Base-by-base conservation (phyloP, 2,329 filamentous ascomycete species). In the Pseudocercospora crystallina region DNA sequence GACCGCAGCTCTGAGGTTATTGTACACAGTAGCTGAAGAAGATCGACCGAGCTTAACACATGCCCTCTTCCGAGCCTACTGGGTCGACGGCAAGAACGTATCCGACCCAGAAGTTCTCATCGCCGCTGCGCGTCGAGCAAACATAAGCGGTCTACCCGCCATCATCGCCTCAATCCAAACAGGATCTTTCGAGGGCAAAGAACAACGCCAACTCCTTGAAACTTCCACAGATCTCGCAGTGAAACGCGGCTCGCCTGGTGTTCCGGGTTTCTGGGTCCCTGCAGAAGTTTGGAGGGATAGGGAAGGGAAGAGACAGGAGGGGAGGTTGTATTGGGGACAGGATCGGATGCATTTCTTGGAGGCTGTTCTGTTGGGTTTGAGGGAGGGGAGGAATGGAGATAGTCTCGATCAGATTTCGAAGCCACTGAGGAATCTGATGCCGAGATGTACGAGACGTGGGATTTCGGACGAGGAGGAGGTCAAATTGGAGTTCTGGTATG, bases 271-370 rank as follows among this genome's bases (percentile, higher is more conserved):
- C 35, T 61, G 57, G 57, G 17, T 59, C 2, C 43, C 53, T 3
- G 49, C 49, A 17, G 58, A 60, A 29, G 26, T 50, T 10, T 60
- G 58, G 58, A 49, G 15, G 20, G 53, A 52, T 33, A 36, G 42
- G 32, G 38, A 40, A 12, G 53, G 56, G 9, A 30, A 50, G 8
- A 34, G 31, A 7, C 38, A 40, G 8, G 26, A 53, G 38, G 57
- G 57, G 3, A 46, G 59, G 13, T 39, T 61, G 39, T 61, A 61
- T 26, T 61, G 59, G 59, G 59, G 59, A 9, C 59, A 61, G 43
- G 59, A 61, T 46, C 48, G 59, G 2, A 59, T 61, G 54, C 59
- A 59, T 31, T 55, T 61, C 15, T 48, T 61, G 10, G 54, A 61
- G 53, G 57, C 59, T 2, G 54, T 54, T 5, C 29, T 61, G 2